Base-by-base conservation (phyloP, 768 basidiomycete species). In the Agrocybe praecox region DNA sequence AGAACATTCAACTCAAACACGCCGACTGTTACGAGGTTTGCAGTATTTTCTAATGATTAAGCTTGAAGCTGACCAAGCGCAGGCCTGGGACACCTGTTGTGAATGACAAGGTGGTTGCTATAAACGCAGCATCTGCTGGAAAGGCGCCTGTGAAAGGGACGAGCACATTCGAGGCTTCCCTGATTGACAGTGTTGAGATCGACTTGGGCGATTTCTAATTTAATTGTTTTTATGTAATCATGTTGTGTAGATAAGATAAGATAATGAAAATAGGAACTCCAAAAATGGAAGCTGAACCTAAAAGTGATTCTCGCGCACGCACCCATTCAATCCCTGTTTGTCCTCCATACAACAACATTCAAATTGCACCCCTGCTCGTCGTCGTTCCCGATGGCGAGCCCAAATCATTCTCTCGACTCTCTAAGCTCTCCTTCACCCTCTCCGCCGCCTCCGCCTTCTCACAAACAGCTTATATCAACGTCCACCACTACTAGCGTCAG, bases 161-260 rank as follows among this genome's bases (percentile, higher is more conserved):
- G 56, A 80, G 80, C 64, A 73, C 75, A 18, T 76, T 88, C 51
- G 85, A 87, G 65, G 75, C 81, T 6, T 75, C 80, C 18, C 69
- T 90, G 36, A 80, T 89, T 60, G 85, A 88, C 47, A 79, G 79
- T 24, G 79, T 92, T 61, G 89, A 92, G 60, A 79, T 92, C 57
- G 89, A 92, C 69, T 75, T 92, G 45, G 90, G 90, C 49, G 90
- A 92, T 71, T 92, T 92, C 70, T 92, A 76, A 70, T 36, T 17
- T 44, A 29, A 52, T 33, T 40, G 6, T 40, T 12, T 14, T 40
- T 40, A 40, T 12, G n/a, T 40, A 40, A 40, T 40, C 36, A 55
- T 43, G 24, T 46, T 21, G 26, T 23, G 18, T 46, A 53, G 74
- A 77, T 76, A 70, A 73, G 65, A 68, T 67, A 60, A 66, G 61